Conservation (phyloP, 1,284 basidiomycete genomes). For the Coniophora puteana region DNA sequence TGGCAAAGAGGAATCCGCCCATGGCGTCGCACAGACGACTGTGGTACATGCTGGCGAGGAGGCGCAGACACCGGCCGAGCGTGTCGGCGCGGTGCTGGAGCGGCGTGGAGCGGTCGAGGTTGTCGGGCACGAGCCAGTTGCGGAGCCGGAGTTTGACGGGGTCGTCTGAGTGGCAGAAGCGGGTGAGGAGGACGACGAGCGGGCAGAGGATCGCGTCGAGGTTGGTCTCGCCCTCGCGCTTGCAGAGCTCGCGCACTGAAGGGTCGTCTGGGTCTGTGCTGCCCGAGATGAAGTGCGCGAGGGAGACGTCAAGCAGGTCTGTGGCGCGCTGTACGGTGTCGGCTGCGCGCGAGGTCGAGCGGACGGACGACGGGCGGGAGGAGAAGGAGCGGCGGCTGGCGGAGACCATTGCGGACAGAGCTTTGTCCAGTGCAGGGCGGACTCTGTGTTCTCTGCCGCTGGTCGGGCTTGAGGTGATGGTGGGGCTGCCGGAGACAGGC, state of each 20-base stretch:
- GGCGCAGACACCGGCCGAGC: slow-evolving; percentile 76
- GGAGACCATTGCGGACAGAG: slow-evolving; percentile 50
- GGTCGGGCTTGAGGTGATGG: slow-evolving; percentile 6
- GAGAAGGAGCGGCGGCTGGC: slow-evolving; percentile 53
- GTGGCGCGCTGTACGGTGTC: slow-evolving; percentile 62
- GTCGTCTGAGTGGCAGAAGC: slow-evolving; percentile 63
- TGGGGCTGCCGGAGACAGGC: slow-evolving; percentile 13
- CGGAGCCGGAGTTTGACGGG: slow-evolving; percentile 52
- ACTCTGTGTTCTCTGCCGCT: slow-evolving; percentile 31
- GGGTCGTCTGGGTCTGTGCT: slow-evolving; percentile 58
- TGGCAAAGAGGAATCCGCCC: slow-evolving; percentile 83
- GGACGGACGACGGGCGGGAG: slow-evolving; percentile 49
- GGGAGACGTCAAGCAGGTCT: slow-evolving; percentile 60
- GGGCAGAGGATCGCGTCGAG: slow-evolving; percentile 80
- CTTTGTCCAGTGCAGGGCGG: slow-evolving; percentile 61
- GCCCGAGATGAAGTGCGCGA: slow-evolving; percentile 66
- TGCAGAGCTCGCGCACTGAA: slow-evolving; percentile 48
- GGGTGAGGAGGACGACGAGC: slow-evolving; percentile 68
- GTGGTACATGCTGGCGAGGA: slow-evolving; percentile 74
- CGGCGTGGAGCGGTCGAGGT: slow-evolving; percentile 73
- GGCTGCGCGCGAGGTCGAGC: slow-evolving; percentile 24
- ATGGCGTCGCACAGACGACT: slow-evolving; percentile 65
- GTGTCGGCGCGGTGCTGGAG: slow-evolving; percentile 71
- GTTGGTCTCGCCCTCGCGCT: slow-evolving; percentile 44
- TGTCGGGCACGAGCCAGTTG: slow-evolving; percentile 66